phyloP scores from a whole-genome alignment of 257 asterid genomes.

The Paraleonurus japonicus region DNA sequence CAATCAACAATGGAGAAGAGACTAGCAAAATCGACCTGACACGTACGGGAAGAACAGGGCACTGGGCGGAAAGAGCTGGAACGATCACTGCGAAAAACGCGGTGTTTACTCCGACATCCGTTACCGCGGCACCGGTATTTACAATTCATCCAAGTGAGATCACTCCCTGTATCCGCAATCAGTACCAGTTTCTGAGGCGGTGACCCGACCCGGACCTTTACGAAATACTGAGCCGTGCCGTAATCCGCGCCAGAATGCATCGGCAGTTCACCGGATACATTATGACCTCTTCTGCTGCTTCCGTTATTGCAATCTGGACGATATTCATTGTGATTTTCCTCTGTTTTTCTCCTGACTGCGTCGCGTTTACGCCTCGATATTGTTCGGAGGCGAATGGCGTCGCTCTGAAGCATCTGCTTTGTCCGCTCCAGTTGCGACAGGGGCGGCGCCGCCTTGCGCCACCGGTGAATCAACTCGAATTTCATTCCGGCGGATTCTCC shows the following conservation, averaged over 20 bases:
- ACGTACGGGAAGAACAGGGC: slow-evolving; percentile 48
- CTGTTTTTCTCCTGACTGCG: slow-evolving; percentile 13
- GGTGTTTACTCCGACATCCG: slow-evolving; percentile 21
- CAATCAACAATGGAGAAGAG: slow-evolving; percentile 53
- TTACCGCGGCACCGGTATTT: slow-evolving; percentile 32
- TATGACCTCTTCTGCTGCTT: slow-evolving; percentile 2
- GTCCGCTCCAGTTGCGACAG: slow-evolving; percentile 21
- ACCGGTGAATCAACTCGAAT: slow-evolving; percentile 33
- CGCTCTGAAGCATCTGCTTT: slow-evolving; percentile 29
- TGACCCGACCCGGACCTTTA: slow-evolving; percentile 43
- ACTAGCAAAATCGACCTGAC: slow-evolving; percentile 39
- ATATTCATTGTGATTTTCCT: background rate
- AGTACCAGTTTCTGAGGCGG: slow-evolving; percentile 41
- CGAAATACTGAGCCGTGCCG: slow-evolving; percentile 57
- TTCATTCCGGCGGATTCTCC: slow-evolving; percentile 26
- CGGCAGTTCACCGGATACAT: slow-evolving; percentile 31
- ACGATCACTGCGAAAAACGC: slow-evolving; percentile 41
- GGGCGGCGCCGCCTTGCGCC: slow-evolving; percentile 20
- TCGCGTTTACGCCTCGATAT: slow-evolving; percentile 22
- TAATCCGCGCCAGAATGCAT: slow-evolving; percentile 50
- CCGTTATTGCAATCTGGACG: slow-evolving; percentile 26
- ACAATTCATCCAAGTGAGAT: slow-evolving; percentile 59
- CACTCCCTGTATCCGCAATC: slow-evolving; percentile 67
- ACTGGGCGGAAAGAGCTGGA: slow-evolving; percentile 47
- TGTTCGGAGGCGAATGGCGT: slow-evolving; percentile 31